A percentile compares a stretch with the other conserved stretches of the same genome.
Evolutionary conservation across 768 basidiomycete genomes (phyloP).

Genomic region (Leccinum boreale): DNA sequence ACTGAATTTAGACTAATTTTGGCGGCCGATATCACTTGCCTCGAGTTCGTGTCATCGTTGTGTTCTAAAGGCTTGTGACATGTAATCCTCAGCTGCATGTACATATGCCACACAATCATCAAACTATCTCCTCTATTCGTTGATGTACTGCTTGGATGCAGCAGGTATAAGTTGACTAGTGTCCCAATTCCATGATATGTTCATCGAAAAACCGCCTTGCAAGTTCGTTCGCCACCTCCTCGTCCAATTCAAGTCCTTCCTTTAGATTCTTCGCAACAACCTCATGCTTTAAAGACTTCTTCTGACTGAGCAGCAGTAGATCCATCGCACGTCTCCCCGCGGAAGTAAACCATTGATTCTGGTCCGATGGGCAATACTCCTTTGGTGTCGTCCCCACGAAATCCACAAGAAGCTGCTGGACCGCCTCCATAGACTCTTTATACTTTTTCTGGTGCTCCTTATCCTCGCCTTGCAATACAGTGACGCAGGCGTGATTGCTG

Average conservation of each 20-base stretch:
- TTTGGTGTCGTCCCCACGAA: conserved; percentile 6
- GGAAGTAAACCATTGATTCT: conserved; percentile 12
- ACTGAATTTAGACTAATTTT: conserved; percentile 2
- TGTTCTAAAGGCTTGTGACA: not conserved
- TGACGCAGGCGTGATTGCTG: conserved; percentile 28
- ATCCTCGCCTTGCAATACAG: conserved; percentile 23
- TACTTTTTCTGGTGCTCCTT: conserved; percentile 17
- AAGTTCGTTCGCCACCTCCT: conserved; percentile 7
- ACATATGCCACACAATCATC: not conserved
- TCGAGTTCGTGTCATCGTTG: not conserved
- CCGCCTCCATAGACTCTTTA: conserved; percentile 7
- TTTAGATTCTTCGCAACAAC: conserved; percentile 7
- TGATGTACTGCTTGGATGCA: not conserved
- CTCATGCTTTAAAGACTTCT: conserved; percentile 9
- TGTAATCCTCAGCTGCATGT: too few relatives aligned
- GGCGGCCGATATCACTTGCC: not conserved
- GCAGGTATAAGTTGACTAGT: not conserved
- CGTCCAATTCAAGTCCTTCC: conserved; percentile 8
- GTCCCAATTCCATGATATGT: conserved; percentile 5
- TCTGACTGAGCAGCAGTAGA: conserved; percentile 10
- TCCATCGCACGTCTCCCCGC: conserved; percentile 16
- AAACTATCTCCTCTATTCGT: not conserved
- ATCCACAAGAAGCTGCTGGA: conserved; percentile 12
- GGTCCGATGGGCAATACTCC: conserved; percentile 11
- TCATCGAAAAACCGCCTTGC: conserved; percentile 14